These are phyloP conservation scores for Naganishia sp. DNA, from an alignment of 1,284 basidiomycete species.

Conservation along the genomic window DNA sequence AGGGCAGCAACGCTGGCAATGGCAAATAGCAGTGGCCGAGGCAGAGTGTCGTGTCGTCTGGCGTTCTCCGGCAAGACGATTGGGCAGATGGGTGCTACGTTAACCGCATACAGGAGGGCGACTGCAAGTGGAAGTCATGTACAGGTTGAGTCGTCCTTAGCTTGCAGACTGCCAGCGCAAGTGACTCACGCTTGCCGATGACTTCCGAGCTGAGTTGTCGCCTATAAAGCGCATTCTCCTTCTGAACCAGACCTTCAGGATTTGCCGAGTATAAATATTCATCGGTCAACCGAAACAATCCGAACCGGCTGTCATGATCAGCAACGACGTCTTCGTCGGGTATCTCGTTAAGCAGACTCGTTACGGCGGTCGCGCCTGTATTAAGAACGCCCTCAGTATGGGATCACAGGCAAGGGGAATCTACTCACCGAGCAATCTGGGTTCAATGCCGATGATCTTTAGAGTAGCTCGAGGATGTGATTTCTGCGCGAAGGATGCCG, in stretches of 20 bases:
- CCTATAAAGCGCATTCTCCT: background rate
- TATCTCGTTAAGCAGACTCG: background rate
- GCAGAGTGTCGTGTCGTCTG: background rate
- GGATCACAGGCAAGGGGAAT: background rate
- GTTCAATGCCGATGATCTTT: background rate
- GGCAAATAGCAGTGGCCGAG: background rate
- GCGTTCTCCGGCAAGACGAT: background rate
- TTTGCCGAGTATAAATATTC: background rate
- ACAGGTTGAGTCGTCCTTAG: no score
- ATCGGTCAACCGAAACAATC: background rate
- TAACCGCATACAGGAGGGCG: background rate
- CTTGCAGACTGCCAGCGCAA: background rate
- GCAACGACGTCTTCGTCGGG: background rate
- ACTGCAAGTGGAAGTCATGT: background rate
- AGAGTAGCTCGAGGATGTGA: background rate
- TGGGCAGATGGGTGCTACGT: background rate
- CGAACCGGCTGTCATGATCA: background rate
- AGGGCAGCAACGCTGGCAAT: background rate
- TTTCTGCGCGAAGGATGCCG: background rate
- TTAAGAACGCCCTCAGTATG: background rate
- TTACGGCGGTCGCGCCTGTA: background rate
- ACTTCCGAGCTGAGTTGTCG: background rate
- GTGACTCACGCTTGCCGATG: background rate
- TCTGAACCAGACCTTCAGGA: background rate
- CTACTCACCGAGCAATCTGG: background rate